Percentiles rank a stretch among this genome's conserved stretches.
Evolutionary conservation across 306 rosid species (phyloP).

Genomic region (Sesbania bispinosa): DNA sequence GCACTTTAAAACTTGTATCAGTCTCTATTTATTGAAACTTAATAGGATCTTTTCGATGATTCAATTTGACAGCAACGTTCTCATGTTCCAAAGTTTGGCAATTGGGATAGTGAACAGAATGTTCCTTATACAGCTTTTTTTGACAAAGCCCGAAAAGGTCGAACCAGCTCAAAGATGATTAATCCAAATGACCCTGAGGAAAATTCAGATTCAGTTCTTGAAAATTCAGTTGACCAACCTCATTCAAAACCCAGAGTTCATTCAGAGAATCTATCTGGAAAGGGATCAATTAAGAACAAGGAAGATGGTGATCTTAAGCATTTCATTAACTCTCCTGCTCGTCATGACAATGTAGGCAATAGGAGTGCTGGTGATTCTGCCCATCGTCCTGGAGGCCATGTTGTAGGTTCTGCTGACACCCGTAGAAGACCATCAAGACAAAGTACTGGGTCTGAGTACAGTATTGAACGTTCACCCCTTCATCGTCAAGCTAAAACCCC

Average conservation of each 20-base stretch:
- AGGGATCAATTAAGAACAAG: conserved; percentile 42
- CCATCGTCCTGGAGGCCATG: conserved; percentile 33
- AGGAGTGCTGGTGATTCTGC: conserved; percentile 38
- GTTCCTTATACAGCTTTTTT: conserved; percentile 94
- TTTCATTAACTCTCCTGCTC: conserved; percentile 54
- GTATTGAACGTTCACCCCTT: conserved; percentile 83
- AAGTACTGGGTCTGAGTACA: conserved; percentile 56
- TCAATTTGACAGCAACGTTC: conserved; percentile 68
- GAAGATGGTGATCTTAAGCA: conserved; percentile 62
- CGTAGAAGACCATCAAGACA: conserved; percentile 50
- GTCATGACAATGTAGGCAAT: conserved; percentile 42
- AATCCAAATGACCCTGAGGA: conserved; percentile 91
- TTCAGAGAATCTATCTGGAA: conserved; percentile 31
- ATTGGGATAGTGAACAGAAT: conserved; percentile 79
- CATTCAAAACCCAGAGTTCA: conserved; percentile 34
- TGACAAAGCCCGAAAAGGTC: conserved; percentile 83
- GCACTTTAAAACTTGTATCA: not conserved
- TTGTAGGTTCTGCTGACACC: conserved; percentile 50
- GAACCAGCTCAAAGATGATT: conserved; percentile 59
- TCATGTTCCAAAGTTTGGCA: conserved; percentile 86
- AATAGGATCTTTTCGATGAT: conserved; percentile 30
- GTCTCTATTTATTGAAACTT: conserved; percentile 25
- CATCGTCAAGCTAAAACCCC: conserved; percentile 70
- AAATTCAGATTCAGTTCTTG: conserved; percentile 42
- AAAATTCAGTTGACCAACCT: conserved; percentile 37